Conservation (phyloP, 2,329 filamentous ascomycete genomes). For the Onygenales sp. region DNA sequence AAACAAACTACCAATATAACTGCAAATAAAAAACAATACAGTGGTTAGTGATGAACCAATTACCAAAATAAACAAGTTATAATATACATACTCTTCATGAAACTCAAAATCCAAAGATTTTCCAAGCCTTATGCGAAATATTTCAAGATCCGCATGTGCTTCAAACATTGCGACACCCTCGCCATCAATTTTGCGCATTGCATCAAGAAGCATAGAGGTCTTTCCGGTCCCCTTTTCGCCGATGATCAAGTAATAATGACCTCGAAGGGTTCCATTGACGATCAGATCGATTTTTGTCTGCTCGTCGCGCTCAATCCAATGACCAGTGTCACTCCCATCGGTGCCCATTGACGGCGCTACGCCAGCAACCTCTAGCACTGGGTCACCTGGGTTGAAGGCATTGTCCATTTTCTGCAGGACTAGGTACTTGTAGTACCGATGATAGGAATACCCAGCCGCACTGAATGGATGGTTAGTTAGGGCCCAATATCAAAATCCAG, state of each 20-base stretch:
- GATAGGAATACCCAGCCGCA: slow-evolving; percentile 65
- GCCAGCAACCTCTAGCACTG: slow-evolving; percentile 71
- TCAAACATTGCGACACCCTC: slow-evolving; percentile 92
- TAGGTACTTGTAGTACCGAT: slow-evolving; percentile 77
- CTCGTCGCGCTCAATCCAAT: slow-evolving; percentile 79
- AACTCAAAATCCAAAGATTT: slow-evolving; percentile 95
- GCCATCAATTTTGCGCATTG: slow-evolving; percentile 86
- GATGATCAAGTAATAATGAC: slow-evolving; percentile 84
- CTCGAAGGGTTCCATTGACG: slow-evolving; percentile 59
- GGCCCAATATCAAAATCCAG: slow-evolving; percentile 40
- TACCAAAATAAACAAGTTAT: background rate
- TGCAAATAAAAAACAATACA: slow-evolving; percentile 9
- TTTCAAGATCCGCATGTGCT: slow-evolving; percentile 87
- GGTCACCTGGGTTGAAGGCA: slow-evolving; percentile 87
- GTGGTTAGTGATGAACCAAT: background rate
- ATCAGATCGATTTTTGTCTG: slow-evolving; percentile 76
- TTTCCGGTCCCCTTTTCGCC: slow-evolving; percentile 97
- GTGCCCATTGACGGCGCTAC: slow-evolving; percentile 28
- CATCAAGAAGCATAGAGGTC: slow-evolving; percentile 90
- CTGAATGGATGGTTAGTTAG: slow-evolving; percentile 12
- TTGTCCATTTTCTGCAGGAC: slow-evolving; percentile 88
- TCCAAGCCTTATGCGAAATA: slow-evolving; percentile 84
- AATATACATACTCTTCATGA: slow-evolving; percentile 70
- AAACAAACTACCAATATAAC: slow-evolving; percentile 79
- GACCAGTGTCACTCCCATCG: slow-evolving; percentile 40